Evolutionary conservation across 345 rosid genomes (phyloP).

Genomic region (Pugionium dolabratum): DNA sequence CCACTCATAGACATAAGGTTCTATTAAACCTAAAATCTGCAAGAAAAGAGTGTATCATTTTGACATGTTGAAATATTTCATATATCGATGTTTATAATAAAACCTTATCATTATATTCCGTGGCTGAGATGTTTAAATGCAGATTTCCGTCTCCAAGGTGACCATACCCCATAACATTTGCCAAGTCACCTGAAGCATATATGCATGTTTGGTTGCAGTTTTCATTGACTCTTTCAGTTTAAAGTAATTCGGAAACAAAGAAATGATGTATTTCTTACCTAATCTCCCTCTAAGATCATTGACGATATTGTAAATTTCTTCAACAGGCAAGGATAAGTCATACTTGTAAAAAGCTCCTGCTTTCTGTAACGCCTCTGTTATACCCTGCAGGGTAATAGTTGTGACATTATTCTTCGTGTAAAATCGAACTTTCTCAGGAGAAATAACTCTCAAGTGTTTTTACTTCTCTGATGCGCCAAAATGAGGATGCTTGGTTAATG

Average conservation of each 20-base stretch:
- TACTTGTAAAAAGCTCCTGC: constrained; percentile 92
- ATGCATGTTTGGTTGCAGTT: constrained; percentile 9
- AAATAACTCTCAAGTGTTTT: background rate
- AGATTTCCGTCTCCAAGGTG: constrained; percentile 52
- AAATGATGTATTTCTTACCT: constrained; percentile 47
- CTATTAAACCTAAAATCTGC: constrained; percentile 78
- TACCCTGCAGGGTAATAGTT: constrained; percentile 50
- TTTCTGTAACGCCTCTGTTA: constrained; percentile 82
- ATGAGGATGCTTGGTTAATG: constrained; percentile 78
- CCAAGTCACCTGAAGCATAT: constrained; percentile 57
- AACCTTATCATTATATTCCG: constrained; percentile 67
- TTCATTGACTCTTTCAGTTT: constrained; percentile 1
- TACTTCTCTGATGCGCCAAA: constrained; percentile 95
- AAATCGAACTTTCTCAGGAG: background rate
- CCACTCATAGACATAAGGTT: constrained; percentile 94
- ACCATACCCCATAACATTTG: constrained; percentile 81
- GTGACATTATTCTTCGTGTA: background rate
- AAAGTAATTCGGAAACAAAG: background rate
- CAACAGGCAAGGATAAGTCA: constrained; percentile 86
- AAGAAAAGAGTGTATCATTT: constrained; percentile 16
- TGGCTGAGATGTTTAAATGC: constrained; percentile 83
- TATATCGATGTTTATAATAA: constrained; percentile 4
- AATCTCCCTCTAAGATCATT: constrained; percentile 72
- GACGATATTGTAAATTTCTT: constrained; percentile 78
- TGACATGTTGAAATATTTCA: constrained; percentile 12